These are phyloP conservation scores for Echites panduratus DNA, from an alignment of 257 asterid genomes.

Conservation along the genomic window DNA sequence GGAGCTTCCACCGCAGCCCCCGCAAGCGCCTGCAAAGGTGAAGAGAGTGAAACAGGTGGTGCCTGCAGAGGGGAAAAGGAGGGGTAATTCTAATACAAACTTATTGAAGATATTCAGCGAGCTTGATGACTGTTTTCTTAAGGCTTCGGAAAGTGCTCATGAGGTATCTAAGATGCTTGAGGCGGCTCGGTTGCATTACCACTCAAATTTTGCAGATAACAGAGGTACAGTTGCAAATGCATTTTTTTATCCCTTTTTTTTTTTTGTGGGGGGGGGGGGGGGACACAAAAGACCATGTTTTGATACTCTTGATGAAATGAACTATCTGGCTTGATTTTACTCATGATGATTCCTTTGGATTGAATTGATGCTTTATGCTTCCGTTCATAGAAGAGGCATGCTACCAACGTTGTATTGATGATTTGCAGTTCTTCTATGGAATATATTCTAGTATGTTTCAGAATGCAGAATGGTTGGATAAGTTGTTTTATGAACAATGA, in stretches of 20 bases:
- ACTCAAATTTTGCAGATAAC: slow-evolving; percentile 89
- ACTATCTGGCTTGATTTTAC: background rate
- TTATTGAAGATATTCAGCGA: slow-evolving; percentile 58
- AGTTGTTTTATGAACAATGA: background rate
- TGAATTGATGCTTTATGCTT: background rate
- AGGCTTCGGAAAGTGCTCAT: slow-evolving; percentile 87
- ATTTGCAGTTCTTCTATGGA: background rate
- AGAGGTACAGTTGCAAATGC: slow-evolving; percentile 36
- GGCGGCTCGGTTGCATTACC: slow-evolving; percentile 91
- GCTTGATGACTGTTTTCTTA: slow-evolving; percentile 86
- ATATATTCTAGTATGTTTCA: background rate
- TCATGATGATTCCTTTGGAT: background rate
- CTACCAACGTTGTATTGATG: background rate
- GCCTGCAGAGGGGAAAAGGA: slow-evolving; percentile 57
- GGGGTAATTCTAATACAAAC: slow-evolving; percentile 33
- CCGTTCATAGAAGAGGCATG: background rate
- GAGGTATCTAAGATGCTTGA: slow-evolving; percentile 91
- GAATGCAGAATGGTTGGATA: background rate
- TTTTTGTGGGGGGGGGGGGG: too few species aligned
- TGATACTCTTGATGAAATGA: background rate
- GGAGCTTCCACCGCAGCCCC: slow-evolving; percentile 61
- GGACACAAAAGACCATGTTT: background rate
- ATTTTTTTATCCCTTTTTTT: background rate
- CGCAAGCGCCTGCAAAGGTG: slow-evolving; percentile 46
- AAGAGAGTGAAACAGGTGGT: slow-evolving; percentile 57